Base-by-base conservation (phyloP, 2,329 filamentous ascomycete species). In the Elsinoe necatrix region DNA sequence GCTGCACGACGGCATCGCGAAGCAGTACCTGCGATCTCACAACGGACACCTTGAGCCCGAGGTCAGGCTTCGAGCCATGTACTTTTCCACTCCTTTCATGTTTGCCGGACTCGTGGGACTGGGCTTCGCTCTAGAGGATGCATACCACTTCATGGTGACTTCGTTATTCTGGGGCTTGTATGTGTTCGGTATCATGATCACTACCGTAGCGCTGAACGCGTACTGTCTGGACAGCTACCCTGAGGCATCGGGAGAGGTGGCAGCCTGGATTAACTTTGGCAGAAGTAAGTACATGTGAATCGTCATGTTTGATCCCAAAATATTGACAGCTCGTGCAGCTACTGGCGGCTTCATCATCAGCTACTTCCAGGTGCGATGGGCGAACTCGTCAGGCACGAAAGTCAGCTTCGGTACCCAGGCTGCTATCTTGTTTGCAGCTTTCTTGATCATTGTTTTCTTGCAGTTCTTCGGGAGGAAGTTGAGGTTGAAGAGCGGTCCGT, bases 11-110 rank as follows among this genome's bases (percentile, higher is more conserved):
- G 59, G 69, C 6, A 55, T 59, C 34, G 55, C 55, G 14, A 54
- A 55, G 41, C 29, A 43, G 6, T 59, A 59, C 21, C 51, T 50
- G 16, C 48, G 47, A 14, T 31, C 27, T 3, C 74, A 82, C 65
- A 64, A 71, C 4, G 78, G 78, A n/a, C 72, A 69, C 50, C 78
- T 83, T 52, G 77, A 81, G 61, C 79, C 81, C 41, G 80, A 83
- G 66, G 75, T 73, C 4, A 76, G 80, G 4, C 73, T 83, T 12
- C 66, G 70, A 6, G 75, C 75, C 41, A 72, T 77, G 55, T 77
- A 73, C 62, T 58, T 80, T 18, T 69, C 74, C 0, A 70, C 76
- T 3, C 72, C 76, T 0, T 73, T 80, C 61, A 77, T 81, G 67
- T 60, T 77, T 2, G 62, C 72, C 1, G 78, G 78, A 0, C 67